Evolutionary conservation across 352 stramenopile species (phyloP), one percentile per base, ranked within the genome.

Genomic region (Phytophthora chlamydospora): DNA sequence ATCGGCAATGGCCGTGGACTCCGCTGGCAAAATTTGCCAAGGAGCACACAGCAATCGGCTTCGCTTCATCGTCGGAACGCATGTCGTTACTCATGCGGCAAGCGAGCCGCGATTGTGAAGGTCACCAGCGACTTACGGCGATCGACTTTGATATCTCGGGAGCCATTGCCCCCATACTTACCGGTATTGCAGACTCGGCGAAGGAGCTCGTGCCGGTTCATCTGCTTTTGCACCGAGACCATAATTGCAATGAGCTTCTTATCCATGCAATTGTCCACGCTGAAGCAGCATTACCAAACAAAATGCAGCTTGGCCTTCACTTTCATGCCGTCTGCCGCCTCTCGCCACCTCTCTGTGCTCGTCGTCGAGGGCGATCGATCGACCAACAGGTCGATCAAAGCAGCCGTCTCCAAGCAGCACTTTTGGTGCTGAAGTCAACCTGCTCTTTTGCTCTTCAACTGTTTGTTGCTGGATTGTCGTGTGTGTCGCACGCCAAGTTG

Each of bases 401-500:
- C 21, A 24, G 21, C 3, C 21, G 1, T 24, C 21, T 24, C 21
- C 21, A 24, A 24, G 21, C 21, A 24, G 21, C 21, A 24, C n/a
- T 24, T 24, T 24, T 24, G 21, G 21, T 24, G 21, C 21, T 24
- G 3, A 1, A 24, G 3, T 3, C 39, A 29, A 43, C 1, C 12
- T 48, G 14, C 14, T 16, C 9, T 33, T 38, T 21, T 46, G 48
- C 48, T 49, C 49, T 31, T 48, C 27, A 55, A 54, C 34, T 24
- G 47, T 31, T 8, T 64, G 32, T 49, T 41, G 12, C 49, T 4
- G 8, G 21, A 62, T 52, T 62, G 33, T 24, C 21, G 21, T 24
- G 21, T 68, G 52, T 68, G 34, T 5, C 51, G 57, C 43, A 62
- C 59, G 40, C 34, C 39, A 68, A 46, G 55, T 45, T 14, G 24